Percentiles rank a stretch among this genome's conserved stretches.
phyloP scores from a whole-genome alignment of 805 yeast genomes.

The Candida saitoana region DNA sequence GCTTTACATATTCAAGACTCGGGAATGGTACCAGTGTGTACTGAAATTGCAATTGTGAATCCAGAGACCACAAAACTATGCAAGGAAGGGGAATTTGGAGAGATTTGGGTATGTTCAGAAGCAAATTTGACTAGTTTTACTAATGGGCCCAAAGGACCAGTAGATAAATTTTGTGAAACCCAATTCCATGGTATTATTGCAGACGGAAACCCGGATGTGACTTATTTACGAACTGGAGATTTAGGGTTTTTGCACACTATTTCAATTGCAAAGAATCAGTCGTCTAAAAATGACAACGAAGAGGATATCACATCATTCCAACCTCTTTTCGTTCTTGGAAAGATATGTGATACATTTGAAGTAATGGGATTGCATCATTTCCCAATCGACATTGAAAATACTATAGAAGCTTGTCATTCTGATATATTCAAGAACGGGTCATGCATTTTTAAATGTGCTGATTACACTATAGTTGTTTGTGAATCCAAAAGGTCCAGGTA shows the following conservation, averaged over 20 bases:
- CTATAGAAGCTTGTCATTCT: conserved; percentile 45
- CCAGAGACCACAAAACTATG: conserved; percentile 85
- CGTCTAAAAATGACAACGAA: conserved; percentile 22
- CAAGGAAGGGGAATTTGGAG: conserved; percentile 89
- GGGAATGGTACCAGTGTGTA: conserved; percentile 93
- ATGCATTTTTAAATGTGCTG: conserved; percentile 78
- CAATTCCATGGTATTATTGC: conserved; percentile 63
- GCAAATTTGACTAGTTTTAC: conserved; percentile 67
- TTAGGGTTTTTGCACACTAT: conserved; percentile 86
- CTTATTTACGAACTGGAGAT: conserved; percentile 87
- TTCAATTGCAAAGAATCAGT: conserved; percentile 37
- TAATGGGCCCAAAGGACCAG: conserved; percentile 47
- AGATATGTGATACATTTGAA: conserved; percentile 83
- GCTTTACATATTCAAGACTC: conserved; percentile 85
- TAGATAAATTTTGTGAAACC: conserved; percentile 44
- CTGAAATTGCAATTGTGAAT: conserved; percentile 90
- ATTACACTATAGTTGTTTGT: conserved; percentile 69
- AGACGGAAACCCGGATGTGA: conserved; percentile 54
- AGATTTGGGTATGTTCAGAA: conserved; percentile 92
- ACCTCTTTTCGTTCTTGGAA: conserved; percentile 79
- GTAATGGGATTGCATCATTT: conserved; percentile 88
- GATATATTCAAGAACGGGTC: conserved; percentile 56
- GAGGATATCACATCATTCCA: conserved; percentile 48
- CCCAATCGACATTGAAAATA: conserved; percentile 72
- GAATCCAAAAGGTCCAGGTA: conserved; percentile 52